Evolutionary conservation across 2,329 filamentous ascomycete species (phyloP).

Genomic region (Aspergillus sclerotialis): DNA sequence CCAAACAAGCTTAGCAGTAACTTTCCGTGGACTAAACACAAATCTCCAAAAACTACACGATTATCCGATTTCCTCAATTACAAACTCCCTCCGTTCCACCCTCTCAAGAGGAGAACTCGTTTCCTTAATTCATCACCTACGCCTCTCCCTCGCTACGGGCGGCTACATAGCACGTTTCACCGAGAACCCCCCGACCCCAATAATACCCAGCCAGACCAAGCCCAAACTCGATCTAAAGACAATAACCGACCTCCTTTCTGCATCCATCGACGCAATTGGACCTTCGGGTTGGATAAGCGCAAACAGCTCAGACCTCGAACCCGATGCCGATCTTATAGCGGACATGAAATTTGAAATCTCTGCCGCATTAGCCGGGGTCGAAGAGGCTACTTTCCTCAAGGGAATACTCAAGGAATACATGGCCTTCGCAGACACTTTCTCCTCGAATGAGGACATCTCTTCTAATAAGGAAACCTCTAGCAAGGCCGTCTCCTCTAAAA

Average conservation of each 20-base stretch:
- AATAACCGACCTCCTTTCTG: slow-evolving; percentile 36
- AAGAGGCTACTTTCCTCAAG: slow-evolving; percentile 41
- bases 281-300: slow-evolving; percentile 42
- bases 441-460: too few relatives aligned
- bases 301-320: slow-evolving; percentile 24
- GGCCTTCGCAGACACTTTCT: slow-evolving; percentile 33
- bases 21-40: slow-evolving; percentile 33
- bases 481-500: slow-evolving; percentile 8
- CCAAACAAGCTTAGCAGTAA: slow-evolving; percentile 12
- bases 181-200: slow-evolving; percentile 30
- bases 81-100: slow-evolving; percentile 29
- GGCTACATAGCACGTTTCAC: slow-evolving; percentile 37
- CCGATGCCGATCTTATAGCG: slow-evolving; percentile 38
- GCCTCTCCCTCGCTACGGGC: slow-evolving; percentile 36
- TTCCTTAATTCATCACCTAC: slow-evolving; percentile 36
- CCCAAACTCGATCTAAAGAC: slow-evolving; percentile 31
- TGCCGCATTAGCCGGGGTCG: slow-evolving; percentile 39
- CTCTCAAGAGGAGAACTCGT: slow-evolving; percentile 34
- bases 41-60: slow-evolving; percentile 30
- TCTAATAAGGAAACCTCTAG: too few relatives aligned
- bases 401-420: slow-evolving; percentile 42
- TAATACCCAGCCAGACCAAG: slow-evolving; percentile 27
- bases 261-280: slow-evolving; percentile 41
- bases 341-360: slow-evolving; percentile 44
- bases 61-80: slow-evolving; percentile 23